Base-by-base conservation (phyloP, 331 rosid species). In the Pyrus hybrid region DNA sequence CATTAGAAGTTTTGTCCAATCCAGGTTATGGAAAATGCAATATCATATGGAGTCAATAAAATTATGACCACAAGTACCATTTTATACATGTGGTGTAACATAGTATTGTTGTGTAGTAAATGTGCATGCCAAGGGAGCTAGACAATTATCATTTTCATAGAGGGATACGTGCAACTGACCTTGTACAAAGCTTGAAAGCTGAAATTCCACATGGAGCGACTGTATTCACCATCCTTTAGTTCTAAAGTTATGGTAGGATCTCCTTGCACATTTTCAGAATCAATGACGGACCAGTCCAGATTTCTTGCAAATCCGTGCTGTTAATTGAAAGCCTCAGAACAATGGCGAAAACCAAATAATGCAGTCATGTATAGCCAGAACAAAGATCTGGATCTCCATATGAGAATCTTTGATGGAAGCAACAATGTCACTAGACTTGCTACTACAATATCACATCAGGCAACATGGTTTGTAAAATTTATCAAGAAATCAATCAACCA, bases 281-380 rank as follows among this genome's bases (percentile, higher is more conserved):
- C 90, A 71, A 82, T 74, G 63, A 94, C 58, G 8, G 93, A 83
- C 98, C 98, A 94, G 58, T 94, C 96, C 83, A 92, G 1, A 80
- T 90, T 91, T 78, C 98, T 84, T 71, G 93, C 95, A 82, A 94
- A 94, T 56, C 98, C 97, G 76, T 94, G 98, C 96, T 91, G 85
- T 79, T 58, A 76, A 83, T 71, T 35, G 57, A 77, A 80, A 41
- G 14, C 11, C 43, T 72, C 32, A 73, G 81, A 1, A 28, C 57
- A 80, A 67, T 21, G 14, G 51, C 8, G 4, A 73, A 22, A 8
- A 65, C 25, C 6, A 49, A 72, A 77, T 8, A 65, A 60, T 45
- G 60, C n/a, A 16, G 32, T 22, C 73, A 68, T 35, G 30, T 68
- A 70, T 75, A 71, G 30, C 47, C 68, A 70, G 3, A 71, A 51